Base-by-base conservation (phyloP, 352 stramenopile genomes). In the Globisporangium alternatum region DNA sequence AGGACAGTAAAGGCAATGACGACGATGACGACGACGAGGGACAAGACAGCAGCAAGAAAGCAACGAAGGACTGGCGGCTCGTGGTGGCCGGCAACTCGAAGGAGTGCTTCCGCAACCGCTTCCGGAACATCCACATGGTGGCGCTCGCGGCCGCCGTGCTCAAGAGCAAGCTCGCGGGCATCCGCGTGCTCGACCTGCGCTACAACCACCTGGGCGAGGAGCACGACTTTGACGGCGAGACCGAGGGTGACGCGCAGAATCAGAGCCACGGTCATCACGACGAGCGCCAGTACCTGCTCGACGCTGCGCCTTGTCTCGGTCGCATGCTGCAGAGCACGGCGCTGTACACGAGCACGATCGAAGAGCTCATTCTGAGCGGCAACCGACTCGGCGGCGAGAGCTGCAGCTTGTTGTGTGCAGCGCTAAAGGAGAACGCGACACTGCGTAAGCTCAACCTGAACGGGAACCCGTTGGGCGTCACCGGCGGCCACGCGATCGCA, bases 81-180 rank as follows among this genome's bases (percentile, higher is more conserved):
- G 71, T 77, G 44, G 51, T 90, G 17, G 76, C 76, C 17, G 81
- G 81, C 13, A 90, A 88, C 55, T 77, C 69, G 41, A 75, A 72
- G 35, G 78, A 87, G 45, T 71, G 75, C 49, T 90, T 90, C 65
- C 71, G 75, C 60, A 73, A 85, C 37, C 74, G 80, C 53, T 60
- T 89, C 44, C 81, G 81, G 56, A 90, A 90, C 60, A 86, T 88
- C 56, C 79, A 90, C 33, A 63, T 90, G 21, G 70, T 86, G 17
- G 79, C 81, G 56, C 75, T 90, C 44, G 66, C 68, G 7, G 69
- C 71, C 31, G 76, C 81, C 0, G 37, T 90, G 31, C 66, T 86
- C 62, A 85, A 81, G 63, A 84, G 69, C 67, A 71, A 72, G 15
- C 60, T 89, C 0, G 43, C 69, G 31, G 76, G 74, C 22, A 71